Percentiles rank a stretch among this genome's conserved stretches.
These are phyloP conservation scores for Botrytis tulipae DNA, from an alignment of 2,329 filamentous ascomycete species.

Conservation along the genomic window DNA sequence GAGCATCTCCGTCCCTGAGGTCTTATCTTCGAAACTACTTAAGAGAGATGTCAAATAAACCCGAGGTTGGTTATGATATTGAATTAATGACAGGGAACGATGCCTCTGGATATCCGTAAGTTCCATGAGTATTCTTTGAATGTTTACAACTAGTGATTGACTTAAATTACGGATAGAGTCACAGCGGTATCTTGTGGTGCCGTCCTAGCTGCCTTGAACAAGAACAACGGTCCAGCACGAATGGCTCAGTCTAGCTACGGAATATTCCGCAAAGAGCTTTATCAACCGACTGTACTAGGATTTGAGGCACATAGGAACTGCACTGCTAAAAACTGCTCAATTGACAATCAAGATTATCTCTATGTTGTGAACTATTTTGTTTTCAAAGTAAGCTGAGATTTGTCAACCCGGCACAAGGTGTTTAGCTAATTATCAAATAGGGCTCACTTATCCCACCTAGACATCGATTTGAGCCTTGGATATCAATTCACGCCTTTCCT, in stretches of 20 bases:
- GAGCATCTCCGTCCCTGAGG: conserved; percentile 23
- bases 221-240: conserved; percentile 23
- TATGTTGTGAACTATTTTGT: too few species aligned
- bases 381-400: too few species aligned
- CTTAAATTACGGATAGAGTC: conserved; percentile 11
- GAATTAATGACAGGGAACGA: background rate
- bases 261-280: conserved; percentile 21
- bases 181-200: conserved; percentile 28
- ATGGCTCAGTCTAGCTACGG: conserved; percentile 24
- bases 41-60: background rate
- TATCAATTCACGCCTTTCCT: too few species aligned
- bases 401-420: too few species aligned
- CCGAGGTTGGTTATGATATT: background rate
- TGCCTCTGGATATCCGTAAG: background rate
- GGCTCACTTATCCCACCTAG: too few species aligned
- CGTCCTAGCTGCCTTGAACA: conserved; percentile 25
- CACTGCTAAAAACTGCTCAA: too few species aligned
- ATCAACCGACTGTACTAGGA: too few species aligned
- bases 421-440: too few species aligned
- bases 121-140: background rate
- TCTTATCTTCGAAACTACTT: conserved; percentile 22
- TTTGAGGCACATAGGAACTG: too few species aligned
- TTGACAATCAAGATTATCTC: too few species aligned
- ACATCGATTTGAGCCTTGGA: too few species aligned
- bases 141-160: background rate